Percentiles rank a stretch among this genome's conserved stretches.
These are phyloP conservation scores for Dactylonectria estremocensis DNA, from an alignment of 2,329 filamentous ascomycete genomes.

Conservation along the genomic window DNA sequence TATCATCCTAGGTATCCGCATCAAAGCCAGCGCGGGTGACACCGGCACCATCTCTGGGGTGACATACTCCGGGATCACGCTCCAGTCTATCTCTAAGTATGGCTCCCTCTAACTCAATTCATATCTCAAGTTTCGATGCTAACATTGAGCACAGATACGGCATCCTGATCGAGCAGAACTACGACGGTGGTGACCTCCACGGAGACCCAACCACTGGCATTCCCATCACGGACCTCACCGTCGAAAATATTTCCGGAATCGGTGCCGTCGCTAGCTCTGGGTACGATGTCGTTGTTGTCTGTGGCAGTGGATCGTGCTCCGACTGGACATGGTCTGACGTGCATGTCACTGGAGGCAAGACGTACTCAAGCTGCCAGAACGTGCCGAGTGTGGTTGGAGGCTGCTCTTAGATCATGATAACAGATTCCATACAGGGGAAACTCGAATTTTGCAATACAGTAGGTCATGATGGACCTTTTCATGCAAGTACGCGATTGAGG, in stretches of 20 bases:
- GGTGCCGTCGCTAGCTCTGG: background rate
- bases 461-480: no score
- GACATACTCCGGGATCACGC: slow-evolving; percentile 5
- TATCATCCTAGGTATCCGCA: background rate
- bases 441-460: no score
- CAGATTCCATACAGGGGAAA: no score
- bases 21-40: background rate
- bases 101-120: background rate
- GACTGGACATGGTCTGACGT: slow-evolving; percentile 63
- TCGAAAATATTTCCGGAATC: background rate
- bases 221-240: background rate
- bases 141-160: background rate
- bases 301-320: slow-evolving; percentile 4
- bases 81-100: slow-evolving; percentile 3
- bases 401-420: background rate
- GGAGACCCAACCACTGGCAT: slow-evolving; percentile 1
- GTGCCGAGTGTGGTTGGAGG: slow-evolving; percentile 43
- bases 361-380: slow-evolving; percentile 48
- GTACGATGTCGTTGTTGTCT: background rate
- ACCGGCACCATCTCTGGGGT: slow-evolving; percentile 2
- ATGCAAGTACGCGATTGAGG: no score
- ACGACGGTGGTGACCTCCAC: slow-evolving; percentile 1
- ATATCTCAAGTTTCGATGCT: background rate
- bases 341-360: slow-evolving; percentile 66
- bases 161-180: slow-evolving; percentile 2